Percentiles rank a stretch among this genome's conserved stretches.
These are phyloP conservation scores for Aspergillus bombycis DNA, from an alignment of 2,329 filamentous ascomycete species.

Conservation along the genomic window DNA sequence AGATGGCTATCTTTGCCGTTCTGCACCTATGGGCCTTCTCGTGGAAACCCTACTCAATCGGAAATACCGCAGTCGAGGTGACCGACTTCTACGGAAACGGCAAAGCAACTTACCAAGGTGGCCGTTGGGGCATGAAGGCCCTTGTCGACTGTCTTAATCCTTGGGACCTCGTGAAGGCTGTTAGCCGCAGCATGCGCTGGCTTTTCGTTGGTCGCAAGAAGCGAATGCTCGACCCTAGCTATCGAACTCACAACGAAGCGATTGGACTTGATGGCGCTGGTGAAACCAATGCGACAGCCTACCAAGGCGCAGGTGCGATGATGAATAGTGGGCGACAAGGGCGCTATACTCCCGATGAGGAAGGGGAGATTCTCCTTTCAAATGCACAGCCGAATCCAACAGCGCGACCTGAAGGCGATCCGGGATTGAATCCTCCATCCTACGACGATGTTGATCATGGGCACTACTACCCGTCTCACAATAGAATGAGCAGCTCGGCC, in stretches of 20 bases:
- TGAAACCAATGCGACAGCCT: conserved; percentile 28
- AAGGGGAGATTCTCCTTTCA: conserved; percentile 43
- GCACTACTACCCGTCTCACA: conserved; percentile 16
- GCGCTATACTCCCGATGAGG: conserved; percentile 37
- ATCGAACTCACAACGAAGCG: conserved; percentile 32
- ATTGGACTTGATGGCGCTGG: conserved; percentile 33
- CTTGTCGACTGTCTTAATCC: conserved; percentile 74
- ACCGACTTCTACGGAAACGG: conserved; percentile 44
- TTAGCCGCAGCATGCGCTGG: conserved; percentile 78
- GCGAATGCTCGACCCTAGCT: conserved; percentile 45
- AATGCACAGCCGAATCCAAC: conserved; percentile 43
- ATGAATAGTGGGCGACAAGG: conserved; percentile 25
- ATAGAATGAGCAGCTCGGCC: conserved; percentile 15
- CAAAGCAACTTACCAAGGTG: conserved; percentile 63
- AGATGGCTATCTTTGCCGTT: conserved; percentile 80
- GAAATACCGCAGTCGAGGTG: conserved; percentile 48
- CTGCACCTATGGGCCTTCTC: conserved; percentile 83
- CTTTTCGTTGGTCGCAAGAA: conserved; percentile 71
- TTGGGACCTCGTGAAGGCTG: conserved; percentile 81
- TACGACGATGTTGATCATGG: conserved; percentile 22
- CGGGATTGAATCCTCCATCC: conserved; percentile 19
- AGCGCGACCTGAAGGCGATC: conserved; percentile 17
- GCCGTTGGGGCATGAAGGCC: conserved; percentile 66
- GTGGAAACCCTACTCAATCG: conserved; percentile 68
- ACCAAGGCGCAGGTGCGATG: conserved; percentile 30